A percentile compares a stretch with the other conserved stretches of the same genome.
Conservation (phyloP, 2,329 filamentous ascomycete species). For the Fonsecaea multimorphosa region DNA sequence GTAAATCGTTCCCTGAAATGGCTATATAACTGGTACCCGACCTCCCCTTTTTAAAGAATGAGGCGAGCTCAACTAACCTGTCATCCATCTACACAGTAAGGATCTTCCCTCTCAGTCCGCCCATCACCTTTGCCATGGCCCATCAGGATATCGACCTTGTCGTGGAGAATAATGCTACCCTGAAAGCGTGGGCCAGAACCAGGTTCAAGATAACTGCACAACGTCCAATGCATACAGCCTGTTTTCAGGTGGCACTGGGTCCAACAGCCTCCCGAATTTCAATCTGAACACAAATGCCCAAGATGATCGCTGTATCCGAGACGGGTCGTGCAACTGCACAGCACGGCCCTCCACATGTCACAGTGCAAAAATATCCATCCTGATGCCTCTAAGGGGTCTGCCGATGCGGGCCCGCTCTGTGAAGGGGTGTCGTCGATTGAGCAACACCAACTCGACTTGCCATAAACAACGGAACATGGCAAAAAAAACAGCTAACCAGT, state of each 20-base stretch:
- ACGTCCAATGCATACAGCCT: background rate
- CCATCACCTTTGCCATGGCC: background rate
- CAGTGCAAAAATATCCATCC: background rate
- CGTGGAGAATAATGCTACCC: background rate
- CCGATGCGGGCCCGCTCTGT: conserved; percentile 1
- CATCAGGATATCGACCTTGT: background rate
- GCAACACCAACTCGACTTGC: background rate
- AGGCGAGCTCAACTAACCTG: background rate
- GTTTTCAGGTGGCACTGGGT: background rate
- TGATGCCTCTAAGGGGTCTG: background rate
- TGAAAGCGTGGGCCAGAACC: background rate
- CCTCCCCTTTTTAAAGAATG: background rate
- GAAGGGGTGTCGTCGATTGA: background rate
- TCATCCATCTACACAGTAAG: background rate
- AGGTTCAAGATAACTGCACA: background rate
- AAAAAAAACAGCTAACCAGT: background rate
- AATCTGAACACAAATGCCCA: background rate
- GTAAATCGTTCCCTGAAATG: background rate
- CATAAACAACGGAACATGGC: background rate
- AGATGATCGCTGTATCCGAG: background rate
- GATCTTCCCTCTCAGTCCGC: background rate
- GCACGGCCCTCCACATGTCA: background rate
- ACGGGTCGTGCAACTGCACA: conserved; percentile 2
- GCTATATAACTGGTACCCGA: conserved; percentile 1
- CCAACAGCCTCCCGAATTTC: background rate